Evolutionary conservation across 2,329 filamentous ascomycete species (phyloP).

Genomic region (Magnaporthiopsis incrustans): DNA sequence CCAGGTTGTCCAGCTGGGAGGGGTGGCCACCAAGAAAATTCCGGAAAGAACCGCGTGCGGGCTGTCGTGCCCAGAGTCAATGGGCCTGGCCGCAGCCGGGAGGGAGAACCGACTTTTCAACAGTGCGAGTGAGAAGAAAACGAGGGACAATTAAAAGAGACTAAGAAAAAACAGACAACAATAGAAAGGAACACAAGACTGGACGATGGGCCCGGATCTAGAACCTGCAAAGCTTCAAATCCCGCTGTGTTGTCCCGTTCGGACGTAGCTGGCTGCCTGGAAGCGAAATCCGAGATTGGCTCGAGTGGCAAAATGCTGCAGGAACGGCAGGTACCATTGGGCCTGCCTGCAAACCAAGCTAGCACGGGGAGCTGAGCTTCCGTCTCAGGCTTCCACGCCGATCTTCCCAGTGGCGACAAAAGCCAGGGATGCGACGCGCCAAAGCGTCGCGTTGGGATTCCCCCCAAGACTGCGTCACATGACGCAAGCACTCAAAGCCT

Average conservation of each 20-base stretch:
- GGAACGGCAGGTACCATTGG: background rate
- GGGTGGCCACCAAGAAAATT: background rate
- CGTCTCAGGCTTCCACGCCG: background rate
- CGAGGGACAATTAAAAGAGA: background rate
- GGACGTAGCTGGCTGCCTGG: background rate
- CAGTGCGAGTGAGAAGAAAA: background rate
- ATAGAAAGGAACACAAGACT: background rate
- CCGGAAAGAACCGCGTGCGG: background rate
- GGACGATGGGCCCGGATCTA: background rate
- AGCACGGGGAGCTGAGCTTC: background rate
- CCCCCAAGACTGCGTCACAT: background rate
- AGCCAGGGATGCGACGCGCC: background rate
- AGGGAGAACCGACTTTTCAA: background rate
- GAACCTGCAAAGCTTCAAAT: background rate
- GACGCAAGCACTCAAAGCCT: background rate
- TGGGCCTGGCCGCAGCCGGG: background rate
- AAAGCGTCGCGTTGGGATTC: background rate
- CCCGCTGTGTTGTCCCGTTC: background rate
- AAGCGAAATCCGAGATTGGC: background rate
- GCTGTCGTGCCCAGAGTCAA: background rate
- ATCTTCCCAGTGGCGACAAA: background rate
- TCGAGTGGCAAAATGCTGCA: background rate
- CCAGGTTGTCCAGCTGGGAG: background rate
- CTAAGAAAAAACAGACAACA: background rate
- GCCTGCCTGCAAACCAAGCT: background rate